Base-by-base conservation (phyloP, 2,329 filamentous ascomycete species). In the Botrytis cinerea region DNA sequence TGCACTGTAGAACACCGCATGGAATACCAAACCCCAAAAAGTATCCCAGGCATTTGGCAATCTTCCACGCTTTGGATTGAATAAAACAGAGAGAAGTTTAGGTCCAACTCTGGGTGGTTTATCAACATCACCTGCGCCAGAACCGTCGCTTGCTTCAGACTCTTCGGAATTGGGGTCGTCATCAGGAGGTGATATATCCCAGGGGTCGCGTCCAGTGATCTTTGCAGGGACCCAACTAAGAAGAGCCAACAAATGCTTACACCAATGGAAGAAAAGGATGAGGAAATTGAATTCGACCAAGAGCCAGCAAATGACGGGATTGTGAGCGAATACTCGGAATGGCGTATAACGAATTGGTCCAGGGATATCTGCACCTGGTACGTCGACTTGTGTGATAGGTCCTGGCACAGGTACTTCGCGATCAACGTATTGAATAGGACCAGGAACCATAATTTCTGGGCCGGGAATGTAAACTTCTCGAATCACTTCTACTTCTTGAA, bases 261-360 rank as follows among this genome's bases (percentile, higher is more conserved):
- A 6, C 72, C 67, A 73, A 22, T 71, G 67, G 28, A 51, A 22
- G 32, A 61, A 68, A 3, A 73, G 64, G 4, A 69, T 3, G 48
- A 73, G 51, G 32, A 69, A 69, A 51, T 73, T 73, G 40, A 57
- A 69, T 68, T 73, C 69, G 67, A 77, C 64, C 46, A 77, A 40
- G 38, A 73, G 71, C 63, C 66, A 64, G 40, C 72, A 67, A 18
- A 61, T 18, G 18, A 73, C 16, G 14, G 71, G 71, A 70, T 73
- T 45, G 43, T 73, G 71, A 60, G 71, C 71, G 63, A 43, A 69
- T 14, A 69, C 45, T 28, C 43, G 71, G 51, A 69, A 73, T 59
- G 71, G 71, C 7, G 54, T 60, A 40, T 70, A 73, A 22, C 54
- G 71, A 48, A 60, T 46, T 28, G 63, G 63, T 12, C 63, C 63